Conservation (phyloP, 495 filamentous ascomycete genomes). For the Pyrenula aspistea region DNA sequence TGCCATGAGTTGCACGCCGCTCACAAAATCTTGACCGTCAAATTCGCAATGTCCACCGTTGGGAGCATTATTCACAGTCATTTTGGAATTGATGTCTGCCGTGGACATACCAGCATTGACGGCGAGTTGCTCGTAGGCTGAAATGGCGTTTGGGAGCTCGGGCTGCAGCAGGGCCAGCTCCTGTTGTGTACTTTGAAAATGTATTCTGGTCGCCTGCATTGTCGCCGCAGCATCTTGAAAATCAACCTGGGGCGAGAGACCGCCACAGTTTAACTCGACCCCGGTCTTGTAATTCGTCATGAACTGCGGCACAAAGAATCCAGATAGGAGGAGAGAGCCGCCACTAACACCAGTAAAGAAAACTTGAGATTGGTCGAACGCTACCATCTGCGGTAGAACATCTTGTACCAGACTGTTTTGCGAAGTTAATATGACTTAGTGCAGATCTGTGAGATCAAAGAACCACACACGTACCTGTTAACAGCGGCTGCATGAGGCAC, state of each 20-base stretch:
- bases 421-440: too few species aligned
- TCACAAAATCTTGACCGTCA: constrained; percentile 32
- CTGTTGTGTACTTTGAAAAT: constrained; percentile 36
- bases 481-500: constrained; percentile 35
- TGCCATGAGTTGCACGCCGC: constrained; percentile 34
- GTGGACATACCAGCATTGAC: constrained; percentile 18
- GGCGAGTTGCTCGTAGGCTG: constrained; percentile 31
- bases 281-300: constrained; percentile 28
- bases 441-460: too few species aligned
- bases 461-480: too few species aligned
- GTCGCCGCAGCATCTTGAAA: constrained; percentile 20
- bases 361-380: constrained; percentile 27
- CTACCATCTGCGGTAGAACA: constrained; percentile 27
- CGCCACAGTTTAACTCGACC: constrained; percentile 36
- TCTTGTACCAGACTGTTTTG: constrained; percentile 24
- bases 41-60: constrained; percentile 38
- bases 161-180: constrained; percentile 29
- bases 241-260: constrained; percentile 28
- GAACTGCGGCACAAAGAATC: constrained; percentile 36
- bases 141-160: constrained; percentile 29
- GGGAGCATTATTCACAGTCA: constrained; percentile 37
- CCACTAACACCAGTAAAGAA: constrained; percentile 37
- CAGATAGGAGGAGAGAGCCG: constrained; percentile 28
- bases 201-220: constrained; percentile 21
- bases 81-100: constrained; percentile 23